Evolutionary conservation across 257 asterid species (phyloP), one percentile per base, ranked within the genome.

Genomic region (Salvia miltiorrhiza): DNA sequence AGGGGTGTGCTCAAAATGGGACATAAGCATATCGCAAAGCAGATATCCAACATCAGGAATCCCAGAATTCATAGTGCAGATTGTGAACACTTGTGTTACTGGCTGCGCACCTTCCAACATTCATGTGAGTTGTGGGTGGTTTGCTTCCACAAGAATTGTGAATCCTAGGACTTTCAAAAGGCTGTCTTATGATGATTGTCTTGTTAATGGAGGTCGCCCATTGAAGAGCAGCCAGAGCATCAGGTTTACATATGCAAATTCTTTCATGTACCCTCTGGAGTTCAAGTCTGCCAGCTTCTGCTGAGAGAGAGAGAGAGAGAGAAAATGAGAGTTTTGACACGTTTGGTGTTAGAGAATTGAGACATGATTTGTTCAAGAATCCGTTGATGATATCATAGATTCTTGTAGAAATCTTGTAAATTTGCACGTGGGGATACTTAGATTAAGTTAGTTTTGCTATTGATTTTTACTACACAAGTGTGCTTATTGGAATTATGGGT

Each of bases 1-100:
- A 79, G 88, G 82, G 28, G 23, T 7, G 47, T 87, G 90, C 56
- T 54, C 83, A 44, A 66, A 71, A 45, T 76, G 88, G 81, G 89
- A 85, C 69, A 79, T 87, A 75, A 85, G 91, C 79, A 82, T 87
- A 16, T 83, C 88, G 14, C 88, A 83, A 13, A 83, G 95, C 85
- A 80, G 43, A 54, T 79, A 74, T 71, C 79, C 86, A 65, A 79
- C 76, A 2, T 26, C 84, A 30, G 88, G 95, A 7, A 88, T 88
- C 57, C 92, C 95, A 67, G 69, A 76, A 30, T 88, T 67, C 82
- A 76, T 81, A 47, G 90, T 88, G 1, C 81, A 88, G 77, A 84
- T 86, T 9, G 90, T 76, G 81, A 88, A 88, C 76, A 84, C 90
- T 0, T 86, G 95, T 49, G 73, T 75, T 9, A 69, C 83, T 30